Conservation (phyloP, 495 filamentous ascomycete genomes). For the Xylaria grammica region DNA sequence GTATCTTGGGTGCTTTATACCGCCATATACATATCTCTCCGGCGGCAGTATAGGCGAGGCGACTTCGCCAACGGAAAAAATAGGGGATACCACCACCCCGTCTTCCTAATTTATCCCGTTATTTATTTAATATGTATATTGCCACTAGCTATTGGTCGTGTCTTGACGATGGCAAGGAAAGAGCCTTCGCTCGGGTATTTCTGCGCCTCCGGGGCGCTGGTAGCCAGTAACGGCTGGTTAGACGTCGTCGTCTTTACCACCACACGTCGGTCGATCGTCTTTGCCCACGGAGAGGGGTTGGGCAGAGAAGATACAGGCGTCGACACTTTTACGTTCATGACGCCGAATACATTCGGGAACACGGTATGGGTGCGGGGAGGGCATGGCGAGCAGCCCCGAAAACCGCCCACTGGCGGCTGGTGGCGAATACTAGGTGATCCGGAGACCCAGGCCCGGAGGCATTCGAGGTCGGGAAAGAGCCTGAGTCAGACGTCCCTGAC, state of each 20-base stretch:
- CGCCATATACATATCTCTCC: slow-evolving; percentile 66
- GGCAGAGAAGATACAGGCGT: slow-evolving; percentile 48
- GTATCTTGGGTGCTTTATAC: slow-evolving; percentile 68
- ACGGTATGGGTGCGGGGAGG: slow-evolving; percentile 51
- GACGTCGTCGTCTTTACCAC: slow-evolving; percentile 75
- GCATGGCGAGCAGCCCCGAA: slow-evolving; percentile 15
- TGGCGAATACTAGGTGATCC: slow-evolving; percentile 20
- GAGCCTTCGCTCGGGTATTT: slow-evolving; percentile 64
- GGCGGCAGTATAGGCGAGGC: slow-evolving; percentile 26
- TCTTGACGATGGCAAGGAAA: slow-evolving; percentile 64
- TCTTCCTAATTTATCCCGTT: slow-evolving; percentile 76
- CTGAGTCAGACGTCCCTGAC: slow-evolving; percentile 40
- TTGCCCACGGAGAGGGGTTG: slow-evolving; percentile 42
- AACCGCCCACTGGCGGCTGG: slow-evolving; percentile 29
- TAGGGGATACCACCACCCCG: slow-evolving; percentile 56
- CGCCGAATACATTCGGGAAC: slow-evolving; percentile 47
- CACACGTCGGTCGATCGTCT: slow-evolving; percentile 64
- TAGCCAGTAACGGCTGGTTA: slow-evolving; percentile 74
- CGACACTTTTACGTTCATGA: slow-evolving; percentile 56
- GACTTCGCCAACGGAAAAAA: slow-evolving; percentile 20
- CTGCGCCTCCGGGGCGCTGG: slow-evolving; percentile 72
- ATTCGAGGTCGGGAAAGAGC: slow-evolving; percentile 19
- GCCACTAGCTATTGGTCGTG: slow-evolving; percentile 72
- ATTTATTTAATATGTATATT: slow-evolving; percentile 75
- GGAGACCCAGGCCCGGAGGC: slow-evolving; percentile 14